Percentiles rank a stretch among this genome's conserved stretches.
phyloP scores from a whole-genome alignment of 495 filamentous ascomycete genomes.

The Xylaria castorea region DNA sequence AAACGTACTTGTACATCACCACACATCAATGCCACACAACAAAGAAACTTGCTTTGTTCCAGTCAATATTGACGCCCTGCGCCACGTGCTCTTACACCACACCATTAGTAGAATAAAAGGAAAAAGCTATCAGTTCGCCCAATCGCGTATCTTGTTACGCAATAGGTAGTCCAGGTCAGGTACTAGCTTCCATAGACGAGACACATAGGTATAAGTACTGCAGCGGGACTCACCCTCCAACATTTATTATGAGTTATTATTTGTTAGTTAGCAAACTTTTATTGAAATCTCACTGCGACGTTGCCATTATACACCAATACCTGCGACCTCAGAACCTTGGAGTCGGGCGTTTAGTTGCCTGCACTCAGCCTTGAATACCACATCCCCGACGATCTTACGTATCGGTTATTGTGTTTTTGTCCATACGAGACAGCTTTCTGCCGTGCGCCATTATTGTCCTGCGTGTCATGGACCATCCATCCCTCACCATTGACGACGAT shows the following conservation, averaged over 20 bases:
- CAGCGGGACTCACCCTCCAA: background rate
- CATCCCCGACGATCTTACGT: conserved; percentile 1
- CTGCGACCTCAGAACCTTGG: background rate
- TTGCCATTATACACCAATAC: background rate
- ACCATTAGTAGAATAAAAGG: background rate
- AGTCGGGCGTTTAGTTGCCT: background rate
- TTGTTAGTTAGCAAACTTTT: conserved; percentile 26
- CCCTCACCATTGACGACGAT: conserved; percentile 38
- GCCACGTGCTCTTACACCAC: conserved; percentile 11
- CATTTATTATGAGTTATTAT: conserved; percentile 11
- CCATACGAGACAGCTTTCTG: background rate
- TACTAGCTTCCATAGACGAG: background rate
- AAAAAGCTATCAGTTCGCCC: conserved; percentile 6
- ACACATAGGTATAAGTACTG: background rate
- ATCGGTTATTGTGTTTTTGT: conserved; percentile 4
- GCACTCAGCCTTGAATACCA: conserved; percentile 6
- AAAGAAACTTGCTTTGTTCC: conserved; percentile 17
- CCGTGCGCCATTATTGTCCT: background rate
- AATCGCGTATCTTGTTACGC: background rate
- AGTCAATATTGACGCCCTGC: background rate
- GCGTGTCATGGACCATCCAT: conserved; percentile 20
- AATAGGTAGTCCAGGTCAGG: background rate
- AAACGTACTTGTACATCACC: conserved; percentile 15
- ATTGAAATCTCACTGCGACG: conserved; percentile 1
- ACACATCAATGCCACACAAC: background rate